These are phyloP conservation scores for Stachybotrys chartarum DNA, from an alignment of 2,329 filamentous ascomycete genomes.

Conservation along the genomic window DNA sequence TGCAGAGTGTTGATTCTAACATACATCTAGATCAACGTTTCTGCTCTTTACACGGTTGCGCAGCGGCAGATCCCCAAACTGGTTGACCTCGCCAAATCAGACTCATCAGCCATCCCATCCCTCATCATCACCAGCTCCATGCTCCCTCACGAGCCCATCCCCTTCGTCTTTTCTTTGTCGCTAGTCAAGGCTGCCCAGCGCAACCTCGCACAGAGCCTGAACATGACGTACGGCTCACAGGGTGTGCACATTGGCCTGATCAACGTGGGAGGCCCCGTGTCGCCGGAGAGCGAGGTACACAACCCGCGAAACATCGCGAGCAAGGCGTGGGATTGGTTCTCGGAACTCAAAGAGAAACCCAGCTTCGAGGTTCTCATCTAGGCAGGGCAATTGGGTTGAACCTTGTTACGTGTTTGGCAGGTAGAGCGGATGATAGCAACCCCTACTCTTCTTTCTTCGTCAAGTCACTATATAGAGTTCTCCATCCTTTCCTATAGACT, in stretches of 20 bases:
- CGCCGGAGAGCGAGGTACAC: slow-evolving; percentile 4
- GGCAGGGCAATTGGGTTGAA: too few relatives aligned
- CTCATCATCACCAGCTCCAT: slow-evolving; percentile 41
- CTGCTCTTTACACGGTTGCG: slow-evolving; percentile 38
- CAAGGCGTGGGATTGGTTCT: slow-evolving; percentile 6
- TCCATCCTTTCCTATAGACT: too few relatives aligned
- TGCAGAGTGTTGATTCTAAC: too few relatives aligned
- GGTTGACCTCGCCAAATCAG: slow-evolving; percentile 20
- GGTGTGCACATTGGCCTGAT: slow-evolving; percentile 41
- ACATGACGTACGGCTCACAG: slow-evolving; percentile 25
- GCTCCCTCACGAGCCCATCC: slow-evolving; percentile 38
- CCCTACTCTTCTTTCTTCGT: too few relatives aligned
- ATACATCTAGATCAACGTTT: slow-evolving; percentile 32
- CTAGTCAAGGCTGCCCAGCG: slow-evolving; percentile 44
- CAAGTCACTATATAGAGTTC: too few relatives aligned
- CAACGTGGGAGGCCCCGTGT: slow-evolving; percentile 30
- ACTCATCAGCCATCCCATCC: slow-evolving; percentile 27
- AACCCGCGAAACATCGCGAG: slow-evolving; percentile 10
- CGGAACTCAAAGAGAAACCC: not conserved
- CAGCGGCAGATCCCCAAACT: slow-evolving; percentile 38
- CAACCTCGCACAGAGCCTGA: slow-evolving; percentile 38
- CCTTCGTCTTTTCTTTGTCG: slow-evolving; percentile 39
- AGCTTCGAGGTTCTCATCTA: not conserved
- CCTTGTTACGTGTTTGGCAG: too few relatives aligned
- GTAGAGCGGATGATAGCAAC: too few relatives aligned